phyloP scores from a whole-genome alignment of 305 asterid species.

The Fraxinus dipetala region DNA sequence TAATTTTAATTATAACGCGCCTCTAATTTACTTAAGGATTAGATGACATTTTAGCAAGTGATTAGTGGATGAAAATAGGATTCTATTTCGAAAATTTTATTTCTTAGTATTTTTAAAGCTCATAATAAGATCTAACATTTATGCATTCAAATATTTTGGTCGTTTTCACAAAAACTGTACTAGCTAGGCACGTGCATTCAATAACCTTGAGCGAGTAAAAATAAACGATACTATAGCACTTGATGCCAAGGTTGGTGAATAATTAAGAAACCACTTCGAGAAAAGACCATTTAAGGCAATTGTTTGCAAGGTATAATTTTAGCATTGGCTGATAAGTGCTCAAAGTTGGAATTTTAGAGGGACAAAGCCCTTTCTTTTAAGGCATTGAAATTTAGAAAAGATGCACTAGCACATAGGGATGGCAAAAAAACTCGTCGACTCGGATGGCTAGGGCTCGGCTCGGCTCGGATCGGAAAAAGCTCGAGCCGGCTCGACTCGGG shows the following conservation, averaged over 20 bases:
- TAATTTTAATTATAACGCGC: no score
- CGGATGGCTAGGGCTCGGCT: no score
- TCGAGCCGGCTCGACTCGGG: no score
- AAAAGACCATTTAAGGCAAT: conserved; percentile 46
- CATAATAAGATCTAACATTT: neutral
- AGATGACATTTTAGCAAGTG: neutral
- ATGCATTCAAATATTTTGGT: neutral
- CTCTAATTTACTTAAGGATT: no score
- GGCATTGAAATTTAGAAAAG: conserved; percentile 18
- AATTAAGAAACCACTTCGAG: conserved; percentile 29
- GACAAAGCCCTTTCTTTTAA: conserved; percentile 30
- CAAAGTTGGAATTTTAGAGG: conserved; percentile 56
- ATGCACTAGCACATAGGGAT: conserved; percentile 49
- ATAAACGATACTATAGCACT: no score
- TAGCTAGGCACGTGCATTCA: neutral
- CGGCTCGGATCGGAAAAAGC: no score
- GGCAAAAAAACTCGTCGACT: no score
- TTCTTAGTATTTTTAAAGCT: neutral
- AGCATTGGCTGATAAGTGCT: conserved; percentile 76
- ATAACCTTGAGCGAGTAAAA: neutral
- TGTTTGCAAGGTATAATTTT: conserved; percentile 70
- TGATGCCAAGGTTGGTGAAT: no score
- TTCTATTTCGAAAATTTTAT: no score
- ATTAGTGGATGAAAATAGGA: neutral
- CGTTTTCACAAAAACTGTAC: neutral